phyloP scores from a whole-genome alignment of 1,284 basidiomycete genomes.

The Veloboletus limbatus region DNA sequence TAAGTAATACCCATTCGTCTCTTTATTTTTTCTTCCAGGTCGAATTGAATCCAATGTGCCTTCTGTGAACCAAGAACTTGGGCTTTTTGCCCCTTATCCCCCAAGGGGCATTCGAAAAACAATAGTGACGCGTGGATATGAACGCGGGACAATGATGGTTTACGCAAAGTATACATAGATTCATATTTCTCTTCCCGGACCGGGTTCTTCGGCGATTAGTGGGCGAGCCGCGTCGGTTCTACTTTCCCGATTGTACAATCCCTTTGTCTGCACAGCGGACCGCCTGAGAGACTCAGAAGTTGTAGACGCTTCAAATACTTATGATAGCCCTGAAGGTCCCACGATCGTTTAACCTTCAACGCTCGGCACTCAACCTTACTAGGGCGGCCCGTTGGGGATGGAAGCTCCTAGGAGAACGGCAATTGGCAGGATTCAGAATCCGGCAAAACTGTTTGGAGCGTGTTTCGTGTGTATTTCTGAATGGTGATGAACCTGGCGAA shows the following conservation, averaged over 20 bases:
- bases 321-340: not conserved
- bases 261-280: slow-evolving; percentile 7
- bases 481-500: no score
- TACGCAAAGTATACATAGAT: slow-evolving; percentile 8
- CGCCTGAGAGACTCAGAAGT: not conserved
- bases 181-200: not conserved
- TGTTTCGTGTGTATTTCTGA: no score
- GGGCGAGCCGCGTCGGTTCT: slow-evolving; percentile 3
- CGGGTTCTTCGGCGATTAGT: slow-evolving; percentile 20
- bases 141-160: slow-evolving; percentile 25
- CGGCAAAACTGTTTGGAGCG: no score
- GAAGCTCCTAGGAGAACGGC: no score
- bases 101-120: slow-evolving; percentile 9
- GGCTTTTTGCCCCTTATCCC: slow-evolving; percentile 10
- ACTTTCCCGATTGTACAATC: slow-evolving; percentile 7
- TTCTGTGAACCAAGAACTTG: slow-evolving; percentile 4
- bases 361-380: no score
- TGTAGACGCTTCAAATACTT: not conserved
- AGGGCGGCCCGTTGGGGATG: no score
- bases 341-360: not conserved
- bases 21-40: not conserved
- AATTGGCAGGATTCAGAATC: no score
- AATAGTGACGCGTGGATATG: slow-evolving; percentile 28
- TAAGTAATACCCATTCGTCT: slow-evolving; percentile 4
- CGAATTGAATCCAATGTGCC: slow-evolving; percentile 19